phyloP scores from a whole-genome alignment of 352 stramenopile genomes.

The Globisporangium nunn region DNA sequence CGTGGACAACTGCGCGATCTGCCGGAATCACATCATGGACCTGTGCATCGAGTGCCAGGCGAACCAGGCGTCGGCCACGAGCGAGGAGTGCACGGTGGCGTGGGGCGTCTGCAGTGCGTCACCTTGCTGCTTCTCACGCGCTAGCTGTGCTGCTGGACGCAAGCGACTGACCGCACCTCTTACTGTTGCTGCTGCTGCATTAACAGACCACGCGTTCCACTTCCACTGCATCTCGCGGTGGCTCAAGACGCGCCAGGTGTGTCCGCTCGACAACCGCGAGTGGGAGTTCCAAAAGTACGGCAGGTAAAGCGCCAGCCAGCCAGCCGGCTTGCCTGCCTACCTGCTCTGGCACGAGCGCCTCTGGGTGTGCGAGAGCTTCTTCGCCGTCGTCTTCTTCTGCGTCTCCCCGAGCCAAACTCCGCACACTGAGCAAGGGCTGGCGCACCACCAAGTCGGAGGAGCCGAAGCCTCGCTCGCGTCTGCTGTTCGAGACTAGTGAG shows the following conservation, averaged over 20 bases:
- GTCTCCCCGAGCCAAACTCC: too few species aligned
- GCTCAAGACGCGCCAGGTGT: constrained; percentile 98
- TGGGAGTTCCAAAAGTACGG: constrained; percentile 99
- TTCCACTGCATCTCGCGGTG: constrained; percentile 99
- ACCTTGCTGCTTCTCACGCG: background rate
- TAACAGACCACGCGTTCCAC: constrained; percentile 98
- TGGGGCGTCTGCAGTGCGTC: constrained; percentile 85
- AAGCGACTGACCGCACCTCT: constrained; percentile 32
- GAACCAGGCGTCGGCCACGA: constrained; percentile 84
- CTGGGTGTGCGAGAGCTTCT: too few species aligned
- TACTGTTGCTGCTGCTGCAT: constrained; percentile 46
- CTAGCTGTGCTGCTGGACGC: background rate
- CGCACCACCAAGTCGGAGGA: too few species aligned
- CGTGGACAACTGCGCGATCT: constrained; percentile 95
- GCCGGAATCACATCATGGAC: constrained; percentile 99
- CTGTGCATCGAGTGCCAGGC: constrained; percentile 99
- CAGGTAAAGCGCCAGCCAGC: constrained; percentile 34
- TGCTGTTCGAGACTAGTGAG: too few species aligned
- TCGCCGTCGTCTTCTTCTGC: too few species aligned
- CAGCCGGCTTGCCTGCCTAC: too few species aligned
- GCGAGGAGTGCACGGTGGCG: constrained; percentile 82
- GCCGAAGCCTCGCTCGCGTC: too few species aligned
- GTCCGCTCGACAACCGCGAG: constrained; percentile 99
- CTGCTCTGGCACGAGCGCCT: too few species aligned
- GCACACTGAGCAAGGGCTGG: too few species aligned